Base-by-base conservation (phyloP, 495 filamentous ascomycete genomes). In the Filosporella fistucella region DNA sequence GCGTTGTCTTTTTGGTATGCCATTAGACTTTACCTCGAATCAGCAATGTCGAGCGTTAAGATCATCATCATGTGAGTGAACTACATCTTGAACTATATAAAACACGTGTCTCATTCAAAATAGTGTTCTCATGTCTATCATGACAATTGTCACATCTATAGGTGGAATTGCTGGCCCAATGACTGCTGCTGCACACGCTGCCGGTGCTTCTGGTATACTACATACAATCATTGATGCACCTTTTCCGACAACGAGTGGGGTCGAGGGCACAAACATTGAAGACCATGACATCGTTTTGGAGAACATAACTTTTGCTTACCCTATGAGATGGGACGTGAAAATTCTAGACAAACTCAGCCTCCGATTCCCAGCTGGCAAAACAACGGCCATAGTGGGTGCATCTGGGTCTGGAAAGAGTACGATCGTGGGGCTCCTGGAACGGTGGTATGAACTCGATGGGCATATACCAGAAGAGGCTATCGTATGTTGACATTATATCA, bases 331-430 rank as follows among this genome's bases (percentile, higher is more conserved):
- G 0, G 72, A 78, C n/a, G 65, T 76, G 13, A 68, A 60, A 3
- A 72, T 83, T 12, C 58, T 80, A 7, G 52, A 75, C 20, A 54
- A 67, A 11, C 60, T 85, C 25, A 68, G 59, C n/a, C 59, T 85
- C 13, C 59, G 57, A 5, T 66, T 82, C 21, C 71, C 75, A 8
- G 68, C 75, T 3, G 74, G 74, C 34, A 76, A 80, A 49, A 67
- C 72, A 29, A 84, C 82, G 0, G 82, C 80, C 1, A 71, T 87
- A 28, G 81, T 86, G 12, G 83, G 83, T n/a, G 63, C 77, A 11
- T 84, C 81, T 10, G 83, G 83, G 16, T 80, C 76, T 48, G 83
- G 83, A 20, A 87, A 87, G 47, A 82, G 77, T 2, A 86, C 82
- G 9, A 67, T 84, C 29, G 75, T 74, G 0, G 70, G 72, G 8